These are phyloP conservation scores for Penicillium pancosmium DNA, from an alignment of 495 filamentous ascomycete genomes.

Conservation along the genomic window DNA sequence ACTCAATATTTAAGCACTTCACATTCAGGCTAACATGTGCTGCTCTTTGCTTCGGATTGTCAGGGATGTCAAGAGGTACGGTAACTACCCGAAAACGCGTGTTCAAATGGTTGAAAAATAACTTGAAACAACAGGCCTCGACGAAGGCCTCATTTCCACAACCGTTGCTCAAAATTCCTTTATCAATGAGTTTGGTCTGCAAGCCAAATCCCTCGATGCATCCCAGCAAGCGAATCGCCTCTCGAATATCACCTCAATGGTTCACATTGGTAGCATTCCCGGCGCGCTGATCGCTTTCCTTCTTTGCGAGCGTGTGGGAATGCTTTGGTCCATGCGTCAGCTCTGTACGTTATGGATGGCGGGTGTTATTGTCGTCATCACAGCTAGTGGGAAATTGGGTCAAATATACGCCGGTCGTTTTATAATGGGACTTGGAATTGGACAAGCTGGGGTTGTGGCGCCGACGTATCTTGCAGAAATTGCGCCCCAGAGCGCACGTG, in stretches of 20 bases:
- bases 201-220: constrained; percentile 48
- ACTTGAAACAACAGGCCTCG: constrained; percentile 35
- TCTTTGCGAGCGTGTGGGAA: constrained; percentile 59
- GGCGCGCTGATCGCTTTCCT: constrained; percentile 62
- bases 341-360: constrained; percentile 60
- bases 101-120: neutral
- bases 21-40: constrained; percentile 21
- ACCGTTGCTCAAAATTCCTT: constrained; percentile 34
- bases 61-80: constrained; percentile 23
- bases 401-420: constrained; percentile 63
- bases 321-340: constrained; percentile 62
- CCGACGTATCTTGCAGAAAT: constrained; percentile 62
- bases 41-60: constrained; percentile 21
- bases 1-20: neutral
- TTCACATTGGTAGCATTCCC: constrained; percentile 60
- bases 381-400: constrained; percentile 52
- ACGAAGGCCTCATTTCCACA: constrained; percentile 60
- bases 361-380: constrained; percentile 61
- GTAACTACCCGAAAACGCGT: neutral
- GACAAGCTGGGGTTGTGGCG: constrained; percentile 61
- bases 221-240: constrained; percentile 51
- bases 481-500: constrained; percentile 54
- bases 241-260: constrained; percentile 66
- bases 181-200: constrained; percentile 19
- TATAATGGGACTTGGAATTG: constrained; percentile 63